Conservation (phyloP, 169 alveolate genomes). For the Eimeria acervulina region DNA sequence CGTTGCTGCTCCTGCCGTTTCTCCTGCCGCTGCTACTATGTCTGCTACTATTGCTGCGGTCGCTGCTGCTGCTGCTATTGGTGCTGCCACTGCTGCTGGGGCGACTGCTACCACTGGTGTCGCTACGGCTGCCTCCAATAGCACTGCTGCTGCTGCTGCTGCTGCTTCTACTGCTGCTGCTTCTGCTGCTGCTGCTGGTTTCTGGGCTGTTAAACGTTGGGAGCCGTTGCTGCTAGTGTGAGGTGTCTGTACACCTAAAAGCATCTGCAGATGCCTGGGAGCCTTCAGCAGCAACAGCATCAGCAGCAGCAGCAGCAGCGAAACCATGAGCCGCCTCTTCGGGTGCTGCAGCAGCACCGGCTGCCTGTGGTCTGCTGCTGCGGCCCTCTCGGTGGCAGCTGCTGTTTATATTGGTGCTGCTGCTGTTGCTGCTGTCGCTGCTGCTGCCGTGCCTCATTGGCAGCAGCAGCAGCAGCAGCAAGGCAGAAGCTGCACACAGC, state of each 20-base stretch:
- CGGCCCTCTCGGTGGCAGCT: background rate
- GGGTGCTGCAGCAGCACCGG: background rate
- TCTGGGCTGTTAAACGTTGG: too few relatives aligned
- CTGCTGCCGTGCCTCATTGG: constrained; percentile 7
- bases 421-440: background rate
- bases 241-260: background rate
- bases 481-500: background rate
- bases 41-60: background rate
- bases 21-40: background rate
- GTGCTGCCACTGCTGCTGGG: background rate
- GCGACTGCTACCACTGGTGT: too few relatives aligned
- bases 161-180: background rate
- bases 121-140: background rate
- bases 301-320: too few relatives aligned
- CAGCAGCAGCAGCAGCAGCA: constrained; percentile 24
- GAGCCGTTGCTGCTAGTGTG: background rate
- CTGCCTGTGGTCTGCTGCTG: background rate
- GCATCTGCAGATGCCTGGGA: background rate
- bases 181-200: background rate
- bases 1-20: too few relatives aligned
- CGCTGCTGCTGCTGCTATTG: constrained; percentile 5
- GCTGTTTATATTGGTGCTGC: too few relatives aligned
- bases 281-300: too few relatives aligned
- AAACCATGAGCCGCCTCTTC: background rate
- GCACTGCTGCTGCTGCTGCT: background rate